Conservation (phyloP, 441 rosid genomes). For the Theobroma grandiflorum region DNA sequence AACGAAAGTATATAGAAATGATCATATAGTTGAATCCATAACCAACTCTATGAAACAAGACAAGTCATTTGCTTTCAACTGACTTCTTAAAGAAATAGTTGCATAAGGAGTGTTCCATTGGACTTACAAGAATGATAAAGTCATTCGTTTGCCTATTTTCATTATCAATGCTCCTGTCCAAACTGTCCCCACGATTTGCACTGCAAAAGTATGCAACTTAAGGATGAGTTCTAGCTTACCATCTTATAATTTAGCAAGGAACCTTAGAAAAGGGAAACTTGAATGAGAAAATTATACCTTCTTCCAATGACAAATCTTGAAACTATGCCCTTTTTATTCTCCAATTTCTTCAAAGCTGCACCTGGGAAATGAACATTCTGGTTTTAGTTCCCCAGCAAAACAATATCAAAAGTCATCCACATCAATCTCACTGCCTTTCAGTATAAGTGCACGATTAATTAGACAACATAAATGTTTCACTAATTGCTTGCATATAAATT, state of each 20-base stretch:
- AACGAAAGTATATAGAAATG: slow-evolving; percentile 16
- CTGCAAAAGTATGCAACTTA: slow-evolving; percentile 50
- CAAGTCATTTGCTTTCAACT: neutral
- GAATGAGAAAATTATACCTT: slow-evolving; percentile 50
- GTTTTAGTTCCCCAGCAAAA: slow-evolving; percentile 17
- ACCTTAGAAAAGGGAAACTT: slow-evolving; percentile 2
- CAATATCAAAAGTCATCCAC: neutral
- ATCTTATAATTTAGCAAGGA: slow-evolving; percentile 24
- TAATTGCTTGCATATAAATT: neutral
- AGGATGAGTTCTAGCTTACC: slow-evolving; percentile 20
- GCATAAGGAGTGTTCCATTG: slow-evolving; percentile 17
- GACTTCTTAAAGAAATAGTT: neutral
- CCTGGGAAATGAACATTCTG: slow-evolving; percentile 38
- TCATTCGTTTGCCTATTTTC: slow-evolving; percentile 83
- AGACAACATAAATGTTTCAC: neutral
- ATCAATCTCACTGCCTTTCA: neutral
- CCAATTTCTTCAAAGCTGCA: slow-evolving; percentile 53
- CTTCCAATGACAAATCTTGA: slow-evolving; percentile 77
- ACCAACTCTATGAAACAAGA: slow-evolving; percentile 21
- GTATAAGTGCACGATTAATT: neutral
- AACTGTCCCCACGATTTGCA: slow-evolving; percentile 78
- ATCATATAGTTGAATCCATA: slow-evolving; percentile 15
- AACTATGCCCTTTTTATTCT: slow-evolving; percentile 66
- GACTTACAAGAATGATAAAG: slow-evolving; percentile 82
- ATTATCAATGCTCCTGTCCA: slow-evolving; percentile 75